Base-by-base conservation (phyloP, 495 filamentous ascomycete species). In the Penicillium tannophilum region DNA sequence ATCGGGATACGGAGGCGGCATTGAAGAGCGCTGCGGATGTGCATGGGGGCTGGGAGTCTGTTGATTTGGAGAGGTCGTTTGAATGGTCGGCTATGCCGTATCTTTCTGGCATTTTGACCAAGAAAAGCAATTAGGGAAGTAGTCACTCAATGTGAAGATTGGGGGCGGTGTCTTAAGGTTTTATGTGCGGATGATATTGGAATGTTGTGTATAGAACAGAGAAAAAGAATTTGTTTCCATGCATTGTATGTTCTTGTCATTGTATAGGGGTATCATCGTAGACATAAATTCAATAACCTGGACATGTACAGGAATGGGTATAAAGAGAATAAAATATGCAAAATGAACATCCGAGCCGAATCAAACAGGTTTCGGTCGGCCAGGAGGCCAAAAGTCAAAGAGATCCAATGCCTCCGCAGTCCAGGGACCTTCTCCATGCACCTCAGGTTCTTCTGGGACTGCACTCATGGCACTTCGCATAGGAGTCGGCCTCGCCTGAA, bases 321-420 rank as follows among this genome's bases (percentile, higher is more conserved):
- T 54, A 16, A 54, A 24, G 6, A 11, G n/a, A n/a, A 26, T 23
- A 20, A n/a, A 24, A 52, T 24, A 23, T 39, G 41, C 50, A 33
- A 39, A 19, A 52, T 16, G 11, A 36, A 53, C 7, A 16, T 53
- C 19, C 33, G 11, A 16, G 19, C 9, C 51, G 35, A 10, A 52
- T 63, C 49, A 68, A n/a, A 6, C 31, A 23, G 74, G 72, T 41
- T 73, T 79, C n/a, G 65, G 66, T 35, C 71, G 66, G 11, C 73
- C 76, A 5, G 67, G 70, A 11, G 76, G 77, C 77, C 77, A 80
- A 48, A 82, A 87, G 23, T 81, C 82, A 62, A 87, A 86, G 19
- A 88, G 64, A 63, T 88, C 82, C 52, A 78, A 75, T 6, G 84
- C 84, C 63, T 88, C 85, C 0, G 73, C 69, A 17, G 84, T 84